Percentiles rank a stretch among this genome's conserved stretches.
phyloP scores from a whole-genome alignment of 2,329 filamentous ascomycete genomes.

The Colletotrichum spaethianum region DNA sequence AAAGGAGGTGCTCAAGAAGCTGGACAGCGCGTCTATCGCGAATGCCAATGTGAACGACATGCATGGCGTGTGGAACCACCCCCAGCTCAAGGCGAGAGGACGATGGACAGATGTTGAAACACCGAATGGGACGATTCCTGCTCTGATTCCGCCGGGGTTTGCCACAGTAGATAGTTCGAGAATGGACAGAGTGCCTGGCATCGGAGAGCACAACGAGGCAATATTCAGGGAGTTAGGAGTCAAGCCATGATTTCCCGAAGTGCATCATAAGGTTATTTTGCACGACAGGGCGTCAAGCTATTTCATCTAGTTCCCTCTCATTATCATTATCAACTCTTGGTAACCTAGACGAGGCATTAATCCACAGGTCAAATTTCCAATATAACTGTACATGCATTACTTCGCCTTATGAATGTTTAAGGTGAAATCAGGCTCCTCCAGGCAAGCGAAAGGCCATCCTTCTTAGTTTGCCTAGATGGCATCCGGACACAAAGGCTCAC shows the following conservation, averaged over 20 bases:
- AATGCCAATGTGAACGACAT: constrained; percentile 70
- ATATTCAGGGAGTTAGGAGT: constrained; percentile 32
- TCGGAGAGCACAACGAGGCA: constrained; percentile 33
- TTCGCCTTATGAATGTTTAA: too few species aligned
- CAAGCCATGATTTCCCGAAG: background rate
- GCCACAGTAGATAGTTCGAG: constrained; percentile 18
- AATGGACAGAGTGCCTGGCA: constrained; percentile 33
- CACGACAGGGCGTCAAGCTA: too few species aligned
- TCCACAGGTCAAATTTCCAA: too few species aligned
- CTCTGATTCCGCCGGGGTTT: constrained; percentile 65
- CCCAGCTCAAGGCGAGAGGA: constrained; percentile 63
- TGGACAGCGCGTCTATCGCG: constrained; percentile 66
- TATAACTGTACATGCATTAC: too few species aligned
- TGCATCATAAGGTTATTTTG: background rate
- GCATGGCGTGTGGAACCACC: constrained; percentile 68
- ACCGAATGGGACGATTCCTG: constrained; percentile 60
- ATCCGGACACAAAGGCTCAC: too few species aligned
- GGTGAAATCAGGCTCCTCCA: too few species aligned
- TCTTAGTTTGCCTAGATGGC: too few species aligned
- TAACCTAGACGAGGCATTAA: too few species aligned
- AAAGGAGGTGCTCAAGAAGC: constrained; percentile 55
- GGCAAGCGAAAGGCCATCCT: too few species aligned
- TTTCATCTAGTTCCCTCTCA: too few species aligned
- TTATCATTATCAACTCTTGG: too few species aligned
- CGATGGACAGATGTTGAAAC: constrained; percentile 67